A percentile compares a stretch with the other conserved stretches of the same genome.
Conservation (phyloP, 2,329 filamentous ascomycete species). For the Colletotrichum sp. region DNA sequence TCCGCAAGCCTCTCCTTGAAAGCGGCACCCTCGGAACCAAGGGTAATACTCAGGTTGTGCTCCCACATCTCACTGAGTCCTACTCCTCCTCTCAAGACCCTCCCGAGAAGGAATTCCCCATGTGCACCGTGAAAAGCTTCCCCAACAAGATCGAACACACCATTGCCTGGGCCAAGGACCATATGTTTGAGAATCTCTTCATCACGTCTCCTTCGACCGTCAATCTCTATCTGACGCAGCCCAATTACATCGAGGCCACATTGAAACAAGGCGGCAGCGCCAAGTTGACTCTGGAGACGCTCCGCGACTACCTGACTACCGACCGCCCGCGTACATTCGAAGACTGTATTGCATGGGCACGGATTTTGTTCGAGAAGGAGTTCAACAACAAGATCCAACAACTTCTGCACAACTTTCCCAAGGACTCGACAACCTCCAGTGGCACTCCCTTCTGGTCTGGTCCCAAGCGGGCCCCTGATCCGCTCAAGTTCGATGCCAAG, state of each 20-base stretch:
- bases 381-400: constrained; percentile 98
- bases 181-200: constrained; percentile 89
- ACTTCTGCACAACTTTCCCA: constrained; percentile 95
- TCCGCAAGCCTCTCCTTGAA: constrained; percentile 95
- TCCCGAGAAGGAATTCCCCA: constrained; percentile 97
- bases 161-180: constrained; percentile 95
- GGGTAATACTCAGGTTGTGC: constrained; percentile 95
- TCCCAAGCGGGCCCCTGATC: constrained; percentile 92
- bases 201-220: constrained; percentile 93
- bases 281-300: constrained; percentile 88
- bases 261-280: constrained; percentile 94
- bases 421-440: constrained; percentile 85
- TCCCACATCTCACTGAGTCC: constrained; percentile 91
- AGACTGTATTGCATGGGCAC: constrained; percentile 96
- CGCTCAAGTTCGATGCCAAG: constrained; percentile 84
- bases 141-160: constrained; percentile 99
- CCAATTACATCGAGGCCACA: constrained; percentile 86
- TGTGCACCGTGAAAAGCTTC: constrained; percentile 97
- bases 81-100: constrained; percentile 96
- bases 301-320: constrained; percentile 88
- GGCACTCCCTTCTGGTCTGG: constrained; percentile 98
- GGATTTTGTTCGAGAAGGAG: constrained; percentile 92
- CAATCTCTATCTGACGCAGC: constrained; percentile 90
- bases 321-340: constrained; percentile 93
- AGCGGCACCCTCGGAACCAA: constrained; percentile 98